These are phyloP conservation scores for Annulohypoxylon maeteangense DNA, from an alignment of 495 filamentous ascomycete species.

Conservation along the genomic window DNA sequence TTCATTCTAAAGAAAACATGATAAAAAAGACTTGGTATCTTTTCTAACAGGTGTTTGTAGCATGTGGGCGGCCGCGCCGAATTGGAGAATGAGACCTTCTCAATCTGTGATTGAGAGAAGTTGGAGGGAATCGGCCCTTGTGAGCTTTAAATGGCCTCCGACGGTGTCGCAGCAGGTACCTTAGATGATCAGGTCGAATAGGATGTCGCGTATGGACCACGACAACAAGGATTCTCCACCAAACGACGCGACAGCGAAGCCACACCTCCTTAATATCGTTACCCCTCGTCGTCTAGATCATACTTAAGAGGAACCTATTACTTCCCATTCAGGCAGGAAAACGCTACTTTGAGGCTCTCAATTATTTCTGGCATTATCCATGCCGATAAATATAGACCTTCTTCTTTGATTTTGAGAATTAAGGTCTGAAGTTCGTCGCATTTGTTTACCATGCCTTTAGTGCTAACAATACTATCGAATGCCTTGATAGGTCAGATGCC, in stretches of 20 bases:
- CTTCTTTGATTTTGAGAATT: background rate
- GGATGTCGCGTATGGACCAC: conserved; percentile 25
- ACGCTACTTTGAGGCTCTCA: conserved; percentile 10
- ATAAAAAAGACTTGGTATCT: background rate
- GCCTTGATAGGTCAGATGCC: too few relatives aligned
- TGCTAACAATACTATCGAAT: too few relatives aligned
- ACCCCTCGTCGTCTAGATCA: background rate
- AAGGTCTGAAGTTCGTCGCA: background rate
- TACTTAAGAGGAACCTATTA: conserved; percentile 3
- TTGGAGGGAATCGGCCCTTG: conserved; percentile 33
- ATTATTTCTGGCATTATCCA: conserved; percentile 4
- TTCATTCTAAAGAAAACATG: conserved; percentile 21
- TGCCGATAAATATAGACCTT: background rate
- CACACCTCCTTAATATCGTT: conserved; percentile 4
- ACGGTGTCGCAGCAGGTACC: background rate
- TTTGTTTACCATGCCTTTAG: background rate
- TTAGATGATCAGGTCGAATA: conserved; percentile 29
- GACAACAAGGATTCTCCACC: conserved; percentile 30
- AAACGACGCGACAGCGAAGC: conserved; percentile 10
- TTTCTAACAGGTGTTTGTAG: conserved; percentile 36
- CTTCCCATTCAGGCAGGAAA: conserved; percentile 33
- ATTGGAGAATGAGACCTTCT: conserved; percentile 40
- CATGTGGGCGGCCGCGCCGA: conserved; percentile 36
- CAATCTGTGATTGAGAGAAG: conserved; percentile 33
- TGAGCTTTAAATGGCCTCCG: conserved; percentile 9